A percentile compares a stretch with the other conserved stretches of the same genome.
Evolutionary conservation across 345 rosid species (phyloP).

Genomic region (Gossypium herbaceum): DNA sequence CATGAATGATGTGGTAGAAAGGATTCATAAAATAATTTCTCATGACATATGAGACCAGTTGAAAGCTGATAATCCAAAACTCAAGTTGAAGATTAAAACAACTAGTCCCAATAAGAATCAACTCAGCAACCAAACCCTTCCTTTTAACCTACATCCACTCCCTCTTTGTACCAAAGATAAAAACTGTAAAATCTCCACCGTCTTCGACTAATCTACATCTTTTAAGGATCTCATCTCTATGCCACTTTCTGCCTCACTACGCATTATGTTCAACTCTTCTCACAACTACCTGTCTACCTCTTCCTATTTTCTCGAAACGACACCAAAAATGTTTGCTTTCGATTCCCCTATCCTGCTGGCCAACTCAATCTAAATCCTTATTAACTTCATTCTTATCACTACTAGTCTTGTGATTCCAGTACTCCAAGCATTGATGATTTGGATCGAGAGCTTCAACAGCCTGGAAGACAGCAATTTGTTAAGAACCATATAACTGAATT

Average conservation of each 20-base stretch:
- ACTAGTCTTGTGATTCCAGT: conserved; percentile 53
- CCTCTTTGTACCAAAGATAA: background rate
- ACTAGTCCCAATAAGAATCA: conserved; percentile 27
- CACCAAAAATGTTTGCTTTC: conserved; percentile 31
- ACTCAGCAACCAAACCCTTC: conserved; percentile 12
- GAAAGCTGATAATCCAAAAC: background rate
- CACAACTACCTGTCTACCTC: conserved; percentile 19
- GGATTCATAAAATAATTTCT: too few relatives aligned
- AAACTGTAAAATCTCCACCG: background rate
- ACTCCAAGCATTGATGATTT: conserved; percentile 55
- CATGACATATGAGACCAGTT: background rate
- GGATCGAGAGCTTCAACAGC: conserved; percentile 77
- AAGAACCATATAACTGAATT: conserved; percentile 4
- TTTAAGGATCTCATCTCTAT: conserved; percentile 43
- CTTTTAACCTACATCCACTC: background rate
- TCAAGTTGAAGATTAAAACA: background rate
- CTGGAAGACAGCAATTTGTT: conserved; percentile 30
- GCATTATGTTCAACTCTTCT: conserved; percentile 51
- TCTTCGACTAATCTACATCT: conserved; percentile 26
- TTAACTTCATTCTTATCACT: background rate
- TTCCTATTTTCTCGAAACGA: conserved; percentile 27
- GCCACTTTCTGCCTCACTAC: conserved; percentile 42
- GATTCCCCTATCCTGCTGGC: conserved; percentile 1
- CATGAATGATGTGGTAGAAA: too few relatives aligned
- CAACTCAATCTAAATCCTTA: conserved; percentile 13